These are phyloP conservation scores for Chrysoporthe deuterocubensis DNA, from an alignment of 2,329 filamentous ascomycete genomes.

Conservation along the genomic window DNA sequence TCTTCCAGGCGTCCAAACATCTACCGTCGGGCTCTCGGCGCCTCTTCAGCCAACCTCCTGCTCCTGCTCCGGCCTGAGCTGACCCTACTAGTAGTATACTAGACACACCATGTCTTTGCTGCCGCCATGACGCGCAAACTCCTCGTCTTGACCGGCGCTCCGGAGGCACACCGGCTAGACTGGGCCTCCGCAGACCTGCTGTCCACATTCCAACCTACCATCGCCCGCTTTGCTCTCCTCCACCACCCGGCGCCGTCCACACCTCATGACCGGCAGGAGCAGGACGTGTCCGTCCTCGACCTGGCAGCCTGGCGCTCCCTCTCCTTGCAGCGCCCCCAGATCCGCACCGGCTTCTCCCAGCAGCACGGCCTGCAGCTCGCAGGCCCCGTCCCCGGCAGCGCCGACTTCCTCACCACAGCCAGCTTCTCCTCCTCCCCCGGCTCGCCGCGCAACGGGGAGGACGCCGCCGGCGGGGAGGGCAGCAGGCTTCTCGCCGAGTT, in stretches of 20 bases:
- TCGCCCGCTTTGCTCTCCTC: slow-evolving; percentile 43
- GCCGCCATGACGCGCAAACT: slow-evolving; percentile 37
- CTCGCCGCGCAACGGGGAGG: slow-evolving; percentile 23
- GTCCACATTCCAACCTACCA: slow-evolving; percentile 46
- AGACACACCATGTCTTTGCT: neutral
- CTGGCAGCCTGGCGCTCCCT: slow-evolving; percentile 59
- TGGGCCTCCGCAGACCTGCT: slow-evolving; percentile 60
- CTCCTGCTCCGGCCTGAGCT: no score
- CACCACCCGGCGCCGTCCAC: slow-evolving; percentile 28
- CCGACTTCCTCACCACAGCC: slow-evolving; percentile 54
- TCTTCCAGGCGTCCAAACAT: no score
- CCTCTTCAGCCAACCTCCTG: no score
- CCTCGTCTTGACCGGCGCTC: slow-evolving; percentile 58
- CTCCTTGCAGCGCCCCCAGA: slow-evolving; percentile 48
- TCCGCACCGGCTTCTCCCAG: slow-evolving; percentile 60
- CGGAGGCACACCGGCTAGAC: slow-evolving; percentile 53
- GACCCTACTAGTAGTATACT: neutral
- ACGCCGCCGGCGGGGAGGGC: slow-evolving; percentile 14
- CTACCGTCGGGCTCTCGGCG: no score
- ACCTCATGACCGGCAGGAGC: slow-evolving; percentile 14
- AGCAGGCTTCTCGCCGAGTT: slow-evolving; percentile 61
- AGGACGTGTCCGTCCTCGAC: slow-evolving; percentile 32
- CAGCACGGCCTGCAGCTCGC: slow-evolving; percentile 42
- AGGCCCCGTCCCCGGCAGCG: slow-evolving; percentile 37
- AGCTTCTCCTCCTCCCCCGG: slow-evolving; percentile 41